These are phyloP conservation scores for Sambucus nigra DNA, from an alignment of 129 eudicot species.

Conservation along the genomic window DNA sequence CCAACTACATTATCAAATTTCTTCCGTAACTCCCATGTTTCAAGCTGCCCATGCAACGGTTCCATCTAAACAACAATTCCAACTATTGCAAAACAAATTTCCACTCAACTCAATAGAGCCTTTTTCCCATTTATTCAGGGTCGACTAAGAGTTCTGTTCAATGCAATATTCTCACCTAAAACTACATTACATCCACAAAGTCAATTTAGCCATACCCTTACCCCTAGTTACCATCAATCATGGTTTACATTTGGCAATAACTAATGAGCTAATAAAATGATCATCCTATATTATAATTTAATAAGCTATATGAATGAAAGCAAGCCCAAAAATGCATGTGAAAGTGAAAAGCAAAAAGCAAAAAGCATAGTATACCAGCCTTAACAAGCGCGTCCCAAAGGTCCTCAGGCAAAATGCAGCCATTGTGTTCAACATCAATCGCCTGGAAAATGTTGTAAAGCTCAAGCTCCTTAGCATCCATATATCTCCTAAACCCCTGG, in stretches of 20 bases:
- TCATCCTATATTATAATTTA: no score
- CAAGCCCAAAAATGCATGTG: neutral
- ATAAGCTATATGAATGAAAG: neutral
- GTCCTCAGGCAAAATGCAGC: slow-evolving; percentile 91
- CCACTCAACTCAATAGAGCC: no score
- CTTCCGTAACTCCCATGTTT: no score
- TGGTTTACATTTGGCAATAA: no score
- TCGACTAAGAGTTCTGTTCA: no score
- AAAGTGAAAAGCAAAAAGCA: neutral
- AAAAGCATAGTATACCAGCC: slow-evolving; percentile 55
- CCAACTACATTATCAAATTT: neutral
- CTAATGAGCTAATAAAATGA: neutral
- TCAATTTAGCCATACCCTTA: no score
- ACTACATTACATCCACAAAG: no score
- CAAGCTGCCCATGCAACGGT: neutral
- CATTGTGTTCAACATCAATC: slow-evolving; percentile 92
- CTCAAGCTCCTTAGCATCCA: slow-evolving; percentile 97
- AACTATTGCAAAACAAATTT: neutral
- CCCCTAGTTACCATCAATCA: no score
- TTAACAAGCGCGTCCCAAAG: slow-evolving; percentile 86
- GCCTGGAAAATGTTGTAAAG: slow-evolving; percentile 80
- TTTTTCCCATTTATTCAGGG: no score
- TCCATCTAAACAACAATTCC: neutral
- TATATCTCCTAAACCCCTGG: slow-evolving; percentile 75
- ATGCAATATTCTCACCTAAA: neutral